phyloP scores from a whole-genome alignment of 306 rosid genomes.

The Mimosa bimucronata region DNA sequence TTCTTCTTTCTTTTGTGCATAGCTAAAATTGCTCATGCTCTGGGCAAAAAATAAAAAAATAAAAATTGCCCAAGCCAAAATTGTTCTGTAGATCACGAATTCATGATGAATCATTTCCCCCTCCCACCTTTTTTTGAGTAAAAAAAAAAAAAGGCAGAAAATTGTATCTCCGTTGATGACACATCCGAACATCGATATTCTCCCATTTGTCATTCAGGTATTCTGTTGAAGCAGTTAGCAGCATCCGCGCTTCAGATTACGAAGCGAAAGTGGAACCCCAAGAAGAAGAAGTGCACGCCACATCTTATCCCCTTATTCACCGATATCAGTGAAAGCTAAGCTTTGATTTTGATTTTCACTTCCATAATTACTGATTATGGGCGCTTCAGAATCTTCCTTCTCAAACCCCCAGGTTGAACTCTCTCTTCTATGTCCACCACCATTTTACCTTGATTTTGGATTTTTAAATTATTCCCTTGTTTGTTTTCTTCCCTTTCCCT shows the following conservation, averaged over 20 bases:
- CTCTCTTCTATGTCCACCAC: neutral
- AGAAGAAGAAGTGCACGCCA: neutral
- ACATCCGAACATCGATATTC: neutral
- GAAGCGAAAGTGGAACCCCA: neutral
- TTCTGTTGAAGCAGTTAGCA: neutral
- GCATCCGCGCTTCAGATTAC: neutral
- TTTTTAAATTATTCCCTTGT: neutral
- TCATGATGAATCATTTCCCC: neutral
- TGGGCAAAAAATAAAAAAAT: too few species aligned
- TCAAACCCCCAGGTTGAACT: slow-evolving; percentile 54
- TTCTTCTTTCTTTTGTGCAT: too few species aligned
- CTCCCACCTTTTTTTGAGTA: too few species aligned
- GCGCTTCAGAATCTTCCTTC: slow-evolving; percentile 83
- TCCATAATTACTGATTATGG: slow-evolving; percentile 51
- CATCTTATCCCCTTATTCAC: neutral
- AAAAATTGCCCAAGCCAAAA: too few species aligned
- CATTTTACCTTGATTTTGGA: neutral
- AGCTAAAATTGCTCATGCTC: too few species aligned
- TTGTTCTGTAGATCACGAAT: too few species aligned
- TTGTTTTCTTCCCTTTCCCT: neutral
- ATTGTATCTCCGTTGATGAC: neutral
- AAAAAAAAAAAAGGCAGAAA: neutral
- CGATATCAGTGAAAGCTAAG: neutral
- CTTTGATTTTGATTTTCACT: slow-evolving; percentile 30
- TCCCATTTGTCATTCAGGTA: neutral